A percentile compares a stretch with the other conserved stretches of the same genome.
These are phyloP conservation scores for Andrographis paniculata DNA, from an alignment of 305 asterid species.

Conservation along the genomic window DNA sequence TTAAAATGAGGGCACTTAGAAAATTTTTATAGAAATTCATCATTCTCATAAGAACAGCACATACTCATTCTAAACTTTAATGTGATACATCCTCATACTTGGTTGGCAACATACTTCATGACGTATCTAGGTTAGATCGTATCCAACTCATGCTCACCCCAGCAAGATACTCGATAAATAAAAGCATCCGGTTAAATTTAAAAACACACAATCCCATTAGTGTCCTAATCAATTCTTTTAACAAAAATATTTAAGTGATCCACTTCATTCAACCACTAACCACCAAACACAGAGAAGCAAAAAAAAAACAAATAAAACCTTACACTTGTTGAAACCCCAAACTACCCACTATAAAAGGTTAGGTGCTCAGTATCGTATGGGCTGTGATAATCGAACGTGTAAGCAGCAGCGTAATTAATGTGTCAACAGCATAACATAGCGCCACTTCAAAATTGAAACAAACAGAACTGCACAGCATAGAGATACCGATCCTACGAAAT, in stretches of 20 bases:
- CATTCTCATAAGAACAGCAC: background rate
- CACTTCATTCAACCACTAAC: background rate
- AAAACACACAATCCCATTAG: background rate
- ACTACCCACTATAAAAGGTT: background rate
- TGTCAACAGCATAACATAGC: background rate
- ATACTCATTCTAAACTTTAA: background rate
- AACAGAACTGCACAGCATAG: background rate
- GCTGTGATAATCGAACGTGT: background rate
- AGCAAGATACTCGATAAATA: background rate
- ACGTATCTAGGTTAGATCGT: background rate
- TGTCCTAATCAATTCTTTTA: background rate
- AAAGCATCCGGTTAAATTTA: background rate
- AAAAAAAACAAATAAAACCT: background rate
- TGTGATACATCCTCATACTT: no score
- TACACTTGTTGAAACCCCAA: background rate
- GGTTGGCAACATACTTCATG: background rate
- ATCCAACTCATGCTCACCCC: background rate
- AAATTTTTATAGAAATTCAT: background rate
- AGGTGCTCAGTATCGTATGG: background rate
- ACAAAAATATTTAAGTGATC: background rate
- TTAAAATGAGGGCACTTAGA: constrained; percentile 2
- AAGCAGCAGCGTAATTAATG: background rate
- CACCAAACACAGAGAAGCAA: background rate
- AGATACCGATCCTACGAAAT: background rate
- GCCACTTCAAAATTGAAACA: no score